These are phyloP conservation scores for Phialophora macrospora DNA, from an alignment of 2,329 filamentous ascomycete genomes.

Conservation along the genomic window DNA sequence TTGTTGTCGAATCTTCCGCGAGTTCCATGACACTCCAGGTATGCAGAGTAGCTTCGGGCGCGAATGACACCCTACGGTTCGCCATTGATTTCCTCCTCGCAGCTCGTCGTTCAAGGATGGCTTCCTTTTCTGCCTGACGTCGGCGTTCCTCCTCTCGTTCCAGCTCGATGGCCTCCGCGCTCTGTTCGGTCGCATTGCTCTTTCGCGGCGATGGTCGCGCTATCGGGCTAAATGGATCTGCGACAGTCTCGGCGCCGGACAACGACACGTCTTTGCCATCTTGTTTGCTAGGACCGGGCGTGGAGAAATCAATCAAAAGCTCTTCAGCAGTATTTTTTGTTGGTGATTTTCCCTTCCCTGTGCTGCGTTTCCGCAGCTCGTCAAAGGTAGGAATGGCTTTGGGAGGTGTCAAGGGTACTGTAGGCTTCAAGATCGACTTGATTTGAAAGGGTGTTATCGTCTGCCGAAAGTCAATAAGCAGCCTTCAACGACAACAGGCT, in stretches of 20 bases:
- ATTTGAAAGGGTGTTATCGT: slow-evolving; percentile 50
- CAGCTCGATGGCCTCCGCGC: slow-evolving; percentile 56
- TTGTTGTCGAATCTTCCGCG: slow-evolving; percentile 81
- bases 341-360: slow-evolving; percentile 43
- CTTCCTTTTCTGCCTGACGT: slow-evolving; percentile 62
- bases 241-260: slow-evolving; percentile 58
- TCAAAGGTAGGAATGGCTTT: slow-evolving; percentile 67
- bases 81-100: slow-evolving; percentile 90
- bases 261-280: slow-evolving; percentile 49
- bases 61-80: slow-evolving; percentile 93
- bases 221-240: slow-evolving; percentile 40
- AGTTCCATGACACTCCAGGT: slow-evolving; percentile 96
- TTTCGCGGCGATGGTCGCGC: slow-evolving; percentile 24
- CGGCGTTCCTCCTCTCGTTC: slow-evolving; percentile 72
- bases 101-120: slow-evolving; percentile 74
- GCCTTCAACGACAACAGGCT: slow-evolving; percentile 18
- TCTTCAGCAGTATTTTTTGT: slow-evolving; percentile 37
- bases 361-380: slow-evolving; percentile 53
- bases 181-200: slow-evolving; percentile 6
- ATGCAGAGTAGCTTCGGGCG: slow-evolving; percentile 93
- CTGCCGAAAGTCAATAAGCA: slow-evolving; percentile 42
- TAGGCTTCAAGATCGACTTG: slow-evolving; percentile 80
- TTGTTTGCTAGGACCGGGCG: slow-evolving; percentile 44
- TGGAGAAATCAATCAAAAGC: slow-evolving; percentile 52
- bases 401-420: slow-evolving; percentile 68